Evolutionary conservation across 2,329 filamentous ascomycete genomes (phyloP), one percentile per base, ranked within the genome.

Genomic region (Coniochaeta prunicola): DNA sequence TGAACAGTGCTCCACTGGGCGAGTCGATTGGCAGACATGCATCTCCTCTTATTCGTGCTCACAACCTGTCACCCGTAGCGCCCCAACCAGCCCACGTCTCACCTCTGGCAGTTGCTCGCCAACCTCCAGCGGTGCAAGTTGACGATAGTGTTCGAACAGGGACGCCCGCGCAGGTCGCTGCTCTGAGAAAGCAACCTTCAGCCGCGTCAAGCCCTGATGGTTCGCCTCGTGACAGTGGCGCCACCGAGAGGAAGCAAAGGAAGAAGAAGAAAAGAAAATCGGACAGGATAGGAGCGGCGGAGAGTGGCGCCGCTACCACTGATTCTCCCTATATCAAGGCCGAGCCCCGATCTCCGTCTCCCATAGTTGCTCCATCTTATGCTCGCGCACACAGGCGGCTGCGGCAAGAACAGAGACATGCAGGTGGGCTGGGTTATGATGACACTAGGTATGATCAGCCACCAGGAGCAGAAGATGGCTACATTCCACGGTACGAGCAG

Each of bases 31-130:
- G 66, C 62, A 72, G 69, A 65, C 77, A 71, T 64, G 74, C 82
- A 57, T 81, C 88, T 62, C 85, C 86, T 57, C 76, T 92, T 59
- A 79, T 92, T 65, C 85, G 86, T 68, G 87, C 86, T 65, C 88
- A 92, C 69, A 87, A 92, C 66, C 83, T 86, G 56, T 87, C 86
- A 36, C 88, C 88, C 45, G 75, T 88, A 68, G 90, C 90, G 57
- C 89, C 90, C 28, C 89, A 90, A 67, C 89, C 90, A 57, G 85
- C 86, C 55, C 87, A 90, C 68, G 85, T 84, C 63, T 80, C 88
- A 70, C 76, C 81, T 63, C 69, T 87, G 74, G 76, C 81, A 65
- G 73, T 76, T 68, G 71, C 76, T 57, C 73, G 73, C 34, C 70
- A 69, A 21, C 67, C 70, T 28, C 69, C 68, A 54, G 63, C 71